These are phyloP conservation scores for Globisporangium sylvaticum DNA, from an alignment of 352 stramenopile species.

Conservation along the genomic window DNA sequence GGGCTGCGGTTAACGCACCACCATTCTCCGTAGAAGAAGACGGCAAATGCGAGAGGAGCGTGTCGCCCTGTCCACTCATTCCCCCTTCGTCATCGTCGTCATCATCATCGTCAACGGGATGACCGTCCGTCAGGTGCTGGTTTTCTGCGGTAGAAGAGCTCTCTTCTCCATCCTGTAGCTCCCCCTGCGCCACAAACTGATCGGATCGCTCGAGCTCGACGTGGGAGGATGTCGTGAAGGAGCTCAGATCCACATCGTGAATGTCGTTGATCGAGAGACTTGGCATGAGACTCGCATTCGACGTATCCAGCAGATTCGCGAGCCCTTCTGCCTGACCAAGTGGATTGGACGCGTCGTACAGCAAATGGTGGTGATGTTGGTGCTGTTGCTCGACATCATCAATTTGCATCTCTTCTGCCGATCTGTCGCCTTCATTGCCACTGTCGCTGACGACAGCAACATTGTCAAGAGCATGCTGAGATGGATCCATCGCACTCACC, in stretches of 20 bases:
- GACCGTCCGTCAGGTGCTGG: conserved; percentile 11
- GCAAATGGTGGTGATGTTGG: conserved; percentile 11
- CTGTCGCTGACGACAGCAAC: neutral
- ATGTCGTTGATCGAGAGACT: conserved; percentile 60
- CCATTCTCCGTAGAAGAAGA: no score
- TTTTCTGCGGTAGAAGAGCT: conserved; percentile 6
- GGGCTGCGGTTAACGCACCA: neutral
- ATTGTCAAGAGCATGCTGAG: neutral
- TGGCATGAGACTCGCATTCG: conserved; percentile 32
- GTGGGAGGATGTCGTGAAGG: conserved; percentile 22
- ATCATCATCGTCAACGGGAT: conserved; percentile 11
- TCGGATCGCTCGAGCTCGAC: conserved; percentile 6
- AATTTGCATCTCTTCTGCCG: conserved; percentile 4
- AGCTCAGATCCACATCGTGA: conserved; percentile 49
- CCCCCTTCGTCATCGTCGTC: conserved; percentile 6
- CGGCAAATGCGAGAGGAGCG: conserved; percentile 3
- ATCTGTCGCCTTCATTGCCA: neutral
- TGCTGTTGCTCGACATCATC: conserved; percentile 5
- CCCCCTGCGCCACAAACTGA: neutral
- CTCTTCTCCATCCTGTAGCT: neutral
- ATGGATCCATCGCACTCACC: neutral
- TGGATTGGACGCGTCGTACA: conserved; percentile 17
- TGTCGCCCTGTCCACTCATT: conserved; percentile 19
- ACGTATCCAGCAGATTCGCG: conserved; percentile 26
- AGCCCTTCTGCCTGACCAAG: conserved; percentile 16